A percentile compares a stretch with the other conserved stretches of the same genome.
Conservation (phyloP, 2,329 filamentous ascomycete species). For the Periconia sp. region DNA sequence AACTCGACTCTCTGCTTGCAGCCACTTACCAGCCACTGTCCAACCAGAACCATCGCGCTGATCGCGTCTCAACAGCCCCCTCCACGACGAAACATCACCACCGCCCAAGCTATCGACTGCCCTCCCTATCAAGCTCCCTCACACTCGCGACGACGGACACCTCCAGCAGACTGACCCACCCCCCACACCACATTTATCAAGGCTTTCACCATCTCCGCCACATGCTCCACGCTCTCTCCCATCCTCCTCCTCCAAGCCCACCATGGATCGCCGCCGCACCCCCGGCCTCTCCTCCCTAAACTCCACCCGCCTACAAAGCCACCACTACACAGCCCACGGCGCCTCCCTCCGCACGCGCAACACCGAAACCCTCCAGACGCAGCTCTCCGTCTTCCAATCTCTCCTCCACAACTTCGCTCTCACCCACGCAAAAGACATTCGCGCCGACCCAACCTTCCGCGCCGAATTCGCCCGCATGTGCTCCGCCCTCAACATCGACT, state of each 20-base stretch:
- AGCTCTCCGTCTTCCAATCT: slow-evolving; percentile 94
- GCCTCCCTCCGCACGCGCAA: slow-evolving; percentile 84
- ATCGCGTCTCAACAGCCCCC: too few relatives aligned
- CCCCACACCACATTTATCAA: too few relatives aligned
- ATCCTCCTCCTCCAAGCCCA: slow-evolving; percentile 2
- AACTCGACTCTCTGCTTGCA: too few relatives aligned
- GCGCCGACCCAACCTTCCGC: slow-evolving; percentile 91
- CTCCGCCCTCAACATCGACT: slow-evolving; percentile 93
- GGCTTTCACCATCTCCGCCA: too few relatives aligned
- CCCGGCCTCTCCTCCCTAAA: slow-evolving; percentile 81
- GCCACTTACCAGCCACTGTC: too few relatives aligned
- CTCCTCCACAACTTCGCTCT: slow-evolving; percentile 93
- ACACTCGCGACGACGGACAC: too few relatives aligned
- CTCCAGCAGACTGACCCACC: too few relatives aligned
- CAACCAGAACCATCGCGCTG: too few relatives aligned
- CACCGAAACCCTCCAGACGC: slow-evolving; percentile 84
- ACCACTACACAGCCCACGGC: slow-evolving; percentile 91
- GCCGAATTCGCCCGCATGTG: slow-evolving; percentile 99
- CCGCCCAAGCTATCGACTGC: too few relatives aligned
- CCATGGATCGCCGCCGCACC: slow-evolving; percentile 69
- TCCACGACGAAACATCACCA: too few relatives aligned
- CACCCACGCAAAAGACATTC: slow-evolving; percentile 94
- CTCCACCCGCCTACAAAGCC: slow-evolving; percentile 68
- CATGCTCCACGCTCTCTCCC: neutral
- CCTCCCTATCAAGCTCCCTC: too few relatives aligned